Evolutionary conservation across 2,329 filamentous ascomycete genomes (phyloP).

Genomic region (Xylariaceae sp.): DNA sequence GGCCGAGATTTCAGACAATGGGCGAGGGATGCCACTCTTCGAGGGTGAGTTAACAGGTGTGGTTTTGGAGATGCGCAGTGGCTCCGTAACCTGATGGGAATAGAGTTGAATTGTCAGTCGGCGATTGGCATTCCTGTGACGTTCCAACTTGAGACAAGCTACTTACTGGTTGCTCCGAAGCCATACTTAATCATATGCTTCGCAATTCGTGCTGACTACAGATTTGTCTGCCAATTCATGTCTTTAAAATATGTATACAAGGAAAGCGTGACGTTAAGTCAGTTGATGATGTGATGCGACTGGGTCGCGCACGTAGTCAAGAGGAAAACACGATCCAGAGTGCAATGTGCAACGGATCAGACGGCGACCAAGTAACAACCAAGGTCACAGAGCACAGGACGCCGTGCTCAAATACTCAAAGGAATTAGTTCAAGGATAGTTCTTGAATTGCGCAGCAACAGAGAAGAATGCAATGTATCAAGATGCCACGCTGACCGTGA

Average conservation of each 20-base stretch:
- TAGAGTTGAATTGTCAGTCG: constrained; percentile 13
- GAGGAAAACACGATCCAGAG: neutral
- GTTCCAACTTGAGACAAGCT: constrained; percentile 20
- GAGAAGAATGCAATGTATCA: constrained; percentile 14
- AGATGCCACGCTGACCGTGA: constrained; percentile 1
- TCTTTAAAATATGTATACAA: constrained; percentile 29
- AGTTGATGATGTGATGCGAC: constrained; percentile 9
- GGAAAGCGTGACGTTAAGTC: constrained; percentile 14
- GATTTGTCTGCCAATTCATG: constrained; percentile 33
- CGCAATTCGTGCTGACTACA: constrained; percentile 29
- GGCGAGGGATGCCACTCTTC: constrained; percentile 70
- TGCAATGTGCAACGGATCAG: neutral
- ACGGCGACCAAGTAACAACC: constrained; percentile 13
- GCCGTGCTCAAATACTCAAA: constrained; percentile 14
- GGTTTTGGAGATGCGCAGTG: constrained; percentile 79
- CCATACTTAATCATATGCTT: constrained; percentile 35
- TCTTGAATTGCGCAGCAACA: constrained; percentile 14
- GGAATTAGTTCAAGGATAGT: neutral
- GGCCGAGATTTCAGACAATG: constrained; percentile 87
- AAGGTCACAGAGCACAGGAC: neutral
- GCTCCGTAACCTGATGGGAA: constrained; percentile 54
- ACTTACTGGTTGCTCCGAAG: constrained; percentile 41
- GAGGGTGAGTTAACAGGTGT: constrained; percentile 63
- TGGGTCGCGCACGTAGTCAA: neutral
- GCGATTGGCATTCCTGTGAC: constrained; percentile 20